These are phyloP conservation scores for Ustilago lituana DNA, from an alignment of 1,284 basidiomycete species.

Conservation along the genomic window DNA sequence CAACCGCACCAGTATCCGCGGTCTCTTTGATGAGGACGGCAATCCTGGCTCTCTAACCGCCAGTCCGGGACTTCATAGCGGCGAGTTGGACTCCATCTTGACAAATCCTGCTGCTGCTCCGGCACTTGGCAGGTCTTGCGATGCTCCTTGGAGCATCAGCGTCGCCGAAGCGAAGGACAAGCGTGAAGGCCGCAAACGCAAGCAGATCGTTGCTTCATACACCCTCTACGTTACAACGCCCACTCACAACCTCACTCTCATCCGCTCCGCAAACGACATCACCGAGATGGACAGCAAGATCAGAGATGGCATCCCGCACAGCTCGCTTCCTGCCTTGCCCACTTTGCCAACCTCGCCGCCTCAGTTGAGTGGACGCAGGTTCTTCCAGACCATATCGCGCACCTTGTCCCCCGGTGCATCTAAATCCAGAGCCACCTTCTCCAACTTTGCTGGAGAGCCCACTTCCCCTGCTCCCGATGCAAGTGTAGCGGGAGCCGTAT, in stretches of 20 bases:
- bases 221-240: constrained; percentile 73
- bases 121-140: constrained; percentile 53
- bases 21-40: constrained; percentile 45
- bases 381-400: constrained; percentile 58
- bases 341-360: constrained; percentile 26
- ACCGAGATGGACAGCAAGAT: constrained; percentile 81
- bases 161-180: constrained; percentile 72
- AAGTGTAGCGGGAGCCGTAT: constrained; percentile 7
- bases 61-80: constrained; percentile 16
- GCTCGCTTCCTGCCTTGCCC: constrained; percentile 35
- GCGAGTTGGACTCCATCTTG: constrained; percentile 70
- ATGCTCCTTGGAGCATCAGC: constrained; percentile 78
- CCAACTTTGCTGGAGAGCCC: constrained; percentile 32
- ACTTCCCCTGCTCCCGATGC: constrained; percentile 22
- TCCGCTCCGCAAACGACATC: constrained; percentile 78
- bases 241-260: constrained; percentile 86
- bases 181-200: constrained; percentile 44
- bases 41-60: constrained; percentile 14
- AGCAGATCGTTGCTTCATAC: constrained; percentile 64
- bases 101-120: constrained; percentile 55
- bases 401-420: constrained; percentile 51
- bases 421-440: constrained; percentile 24
- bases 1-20: constrained; percentile 44
- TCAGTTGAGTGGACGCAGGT: constrained; percentile 38
- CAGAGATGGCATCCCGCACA: constrained; percentile 27